A percentile compares a stretch with the other conserved stretches of the same genome.
phyloP scores from a whole-genome alignment of 2,329 filamentous ascomycete genomes.

The Cercospora nicotianae region DNA sequence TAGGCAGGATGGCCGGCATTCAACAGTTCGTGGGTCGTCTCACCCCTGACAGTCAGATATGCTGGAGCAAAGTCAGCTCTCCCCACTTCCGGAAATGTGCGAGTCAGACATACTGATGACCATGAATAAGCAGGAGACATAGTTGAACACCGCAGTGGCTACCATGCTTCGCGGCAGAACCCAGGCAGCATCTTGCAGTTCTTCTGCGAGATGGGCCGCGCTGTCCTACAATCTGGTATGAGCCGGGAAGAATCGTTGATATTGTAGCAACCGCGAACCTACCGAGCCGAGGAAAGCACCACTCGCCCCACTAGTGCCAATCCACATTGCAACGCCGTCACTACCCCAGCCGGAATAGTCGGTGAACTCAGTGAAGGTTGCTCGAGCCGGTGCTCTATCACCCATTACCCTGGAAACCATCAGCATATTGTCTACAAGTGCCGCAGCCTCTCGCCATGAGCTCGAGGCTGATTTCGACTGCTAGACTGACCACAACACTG shows the following conservation, averaged over 20 bases:
- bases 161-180: slow-evolving; percentile 1
- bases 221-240: slow-evolving; percentile 23
- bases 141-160: neutral
- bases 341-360: neutral
- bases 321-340: neutral
- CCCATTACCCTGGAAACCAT: neutral
- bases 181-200: slow-evolving; percentile 32
- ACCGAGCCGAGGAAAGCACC: slow-evolving; percentile 6
- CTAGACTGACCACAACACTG: slow-evolving; percentile 27
- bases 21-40: neutral
- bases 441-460: neutral
- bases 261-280: neutral
- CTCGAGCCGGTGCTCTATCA: neutral
- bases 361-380: neutral
- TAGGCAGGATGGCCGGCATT: slow-evolving; percentile 14
- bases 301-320: neutral
- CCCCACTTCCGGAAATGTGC: neutral
- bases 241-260: neutral
- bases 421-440: neutral
- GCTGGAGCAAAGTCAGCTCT: neutral
- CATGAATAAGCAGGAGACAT: neutral
- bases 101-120: neutral
- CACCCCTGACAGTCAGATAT: neutral
- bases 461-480: neutral
- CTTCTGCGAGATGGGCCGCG: slow-evolving; percentile 36